These are phyloP conservation scores for Rhodotorula graminis DNA, from an alignment of 768 basidiomycete genomes.

Conservation along the genomic window DNA sequence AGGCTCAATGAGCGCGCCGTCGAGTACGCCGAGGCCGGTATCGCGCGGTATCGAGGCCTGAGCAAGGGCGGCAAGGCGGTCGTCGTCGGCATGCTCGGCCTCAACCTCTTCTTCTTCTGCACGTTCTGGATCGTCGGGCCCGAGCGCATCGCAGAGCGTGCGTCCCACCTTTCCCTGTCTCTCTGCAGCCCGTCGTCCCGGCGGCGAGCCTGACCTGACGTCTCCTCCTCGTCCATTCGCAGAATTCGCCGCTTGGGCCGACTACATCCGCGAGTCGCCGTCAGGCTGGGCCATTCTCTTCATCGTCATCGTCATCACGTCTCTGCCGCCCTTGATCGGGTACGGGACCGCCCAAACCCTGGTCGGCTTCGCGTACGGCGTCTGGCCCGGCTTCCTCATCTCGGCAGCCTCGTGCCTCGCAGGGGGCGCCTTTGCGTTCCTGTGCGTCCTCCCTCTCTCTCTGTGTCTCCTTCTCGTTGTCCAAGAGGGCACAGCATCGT, in stretches of 20 bases:
- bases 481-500: too few relatives aligned
- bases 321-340: conserved; percentile 61
- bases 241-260: conserved; percentile 22
- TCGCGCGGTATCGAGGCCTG: conserved; percentile 11
- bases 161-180: neutral
- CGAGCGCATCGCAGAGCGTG: conserved; percentile 25
- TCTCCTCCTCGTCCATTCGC: neutral
- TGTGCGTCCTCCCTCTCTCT: conserved; percentile 44
- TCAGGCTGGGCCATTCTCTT: conserved; percentile 22
- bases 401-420: conserved; percentile 59
- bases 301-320: conserved; percentile 21
- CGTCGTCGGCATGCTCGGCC: conserved; percentile 17
- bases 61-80: neutral
- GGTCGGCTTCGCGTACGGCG: conserved; percentile 77
- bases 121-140: conserved; percentile 10
- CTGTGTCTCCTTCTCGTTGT: too few relatives aligned
- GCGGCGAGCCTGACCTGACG: too few relatives aligned
- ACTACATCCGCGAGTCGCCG: conserved; percentile 7
- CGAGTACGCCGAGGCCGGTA: neutral
- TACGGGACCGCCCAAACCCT: conserved; percentile 63
- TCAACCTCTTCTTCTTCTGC: conserved; percentile 6
- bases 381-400: conserved; percentile 64
- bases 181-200: too few relatives aligned
- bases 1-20: neutral
- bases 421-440: conserved; percentile 63